Conservation (phyloP, 2,329 filamentous ascomycete species). For the Colletotrichum truncatum region DNA sequence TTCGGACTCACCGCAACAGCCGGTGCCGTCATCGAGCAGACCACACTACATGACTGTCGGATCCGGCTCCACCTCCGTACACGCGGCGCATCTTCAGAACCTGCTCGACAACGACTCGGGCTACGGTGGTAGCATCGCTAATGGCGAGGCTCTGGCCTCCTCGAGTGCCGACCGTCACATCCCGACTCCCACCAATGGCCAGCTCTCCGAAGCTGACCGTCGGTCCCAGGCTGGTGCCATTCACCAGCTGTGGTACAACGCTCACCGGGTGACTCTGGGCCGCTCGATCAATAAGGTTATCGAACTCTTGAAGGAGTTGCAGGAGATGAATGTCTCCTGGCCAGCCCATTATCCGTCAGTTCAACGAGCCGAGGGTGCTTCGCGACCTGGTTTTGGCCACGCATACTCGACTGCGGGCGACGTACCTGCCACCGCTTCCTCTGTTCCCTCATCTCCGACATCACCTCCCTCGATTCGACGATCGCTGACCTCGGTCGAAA, state of each 20-base stretch:
- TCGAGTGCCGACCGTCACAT: conserved; percentile 33
- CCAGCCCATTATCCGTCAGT: conserved; percentile 94
- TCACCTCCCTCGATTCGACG: conserved; percentile 68
- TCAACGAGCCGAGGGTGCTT: conserved; percentile 65
- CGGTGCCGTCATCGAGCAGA: conserved; percentile 38
- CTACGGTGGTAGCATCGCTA: conserved; percentile 83
- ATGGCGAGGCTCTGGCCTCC: conserved; percentile 61
- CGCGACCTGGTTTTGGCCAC: conserved; percentile 71
- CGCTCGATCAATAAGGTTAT: conserved; percentile 88
- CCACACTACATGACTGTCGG: conserved; percentile 87
- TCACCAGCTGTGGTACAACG: conserved; percentile 94
- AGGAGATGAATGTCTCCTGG: conserved; percentile 91
- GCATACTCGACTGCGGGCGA: conserved; percentile 69
- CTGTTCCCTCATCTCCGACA: conserved; percentile 44
- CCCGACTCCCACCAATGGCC: conserved; percentile 26
- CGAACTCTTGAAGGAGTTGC: conserved; percentile 82
- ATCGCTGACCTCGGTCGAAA: conserved; percentile 75
- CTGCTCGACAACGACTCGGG: conserved; percentile 90
- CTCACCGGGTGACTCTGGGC: conserved; percentile 86
- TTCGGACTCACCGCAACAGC: conserved; percentile 37
- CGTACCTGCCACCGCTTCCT: conserved; percentile 46
- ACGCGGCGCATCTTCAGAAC: conserved; percentile 81
- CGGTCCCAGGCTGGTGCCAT: conserved; percentile 79
- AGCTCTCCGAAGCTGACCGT: conserved; percentile 54
- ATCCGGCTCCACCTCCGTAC: conserved; percentile 80